Evolutionary conservation across 345 rosid genomes (phyloP), one percentile per base, ranked within the genome.

Genomic region (Bruguiera sexangula): DNA sequence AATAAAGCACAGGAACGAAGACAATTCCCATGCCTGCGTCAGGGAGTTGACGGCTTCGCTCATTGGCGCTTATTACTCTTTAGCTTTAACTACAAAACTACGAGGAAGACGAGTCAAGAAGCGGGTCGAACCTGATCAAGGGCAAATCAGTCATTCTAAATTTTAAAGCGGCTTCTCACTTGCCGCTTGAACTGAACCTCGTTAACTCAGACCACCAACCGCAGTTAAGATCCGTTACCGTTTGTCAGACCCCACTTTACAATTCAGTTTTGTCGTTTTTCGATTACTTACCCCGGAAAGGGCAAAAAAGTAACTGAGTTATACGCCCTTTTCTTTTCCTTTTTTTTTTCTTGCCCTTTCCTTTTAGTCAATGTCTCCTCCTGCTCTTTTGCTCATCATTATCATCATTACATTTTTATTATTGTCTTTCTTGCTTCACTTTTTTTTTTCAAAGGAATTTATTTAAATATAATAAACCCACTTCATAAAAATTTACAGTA

Each of bases 201-300:
- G 66, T 51, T 52, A 66, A 67, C 62, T 73, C 76, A 67, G 63
- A 56, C 66, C 30, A 2, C 4, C 29, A 43, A 67, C 27, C 39
- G 31, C 26, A 68, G 59, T 68, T 61, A 68, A 46, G 27, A 21
- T 64, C 21, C 72, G 77, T 55, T 1, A 43, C 72, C 65, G 72
- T 63, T 63, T 67, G 72, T 73, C 77, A 39, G 37, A 30, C 52
- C 8, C 11, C 60, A 46, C 19, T 55, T 24, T 6, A 27, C 46
- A 51, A 13, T 62, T 37, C 62, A 67, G 37, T 51, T 55, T 68
- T 68, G 77, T 74, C 68, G 68, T 67, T 43, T 67, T 54, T 46
- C 62, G 68, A 48, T 60, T 34, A 46, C 32, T 27, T n/a, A 5
- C 34, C 13, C 1, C 8, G 0, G 4, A 24, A 60, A 61, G 76